Conservation (phyloP, 2,329 filamentous ascomycete genomes). For the Neopestalotiopsis sp. region DNA sequence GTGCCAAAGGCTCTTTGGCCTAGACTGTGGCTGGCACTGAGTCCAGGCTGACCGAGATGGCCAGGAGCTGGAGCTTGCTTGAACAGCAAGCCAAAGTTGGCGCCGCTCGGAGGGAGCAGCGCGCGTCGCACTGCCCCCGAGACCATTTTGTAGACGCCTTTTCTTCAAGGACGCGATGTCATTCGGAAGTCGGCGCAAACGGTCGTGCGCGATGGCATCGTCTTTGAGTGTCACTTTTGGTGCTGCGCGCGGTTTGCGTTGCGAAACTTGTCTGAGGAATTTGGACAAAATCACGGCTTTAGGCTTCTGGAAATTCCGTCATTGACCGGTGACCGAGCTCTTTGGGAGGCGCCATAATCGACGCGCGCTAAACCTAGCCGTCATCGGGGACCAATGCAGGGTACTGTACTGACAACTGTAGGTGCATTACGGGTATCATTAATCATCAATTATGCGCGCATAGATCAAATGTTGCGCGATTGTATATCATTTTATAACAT, state of each 20-base stretch:
- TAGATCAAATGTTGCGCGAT: background rate
- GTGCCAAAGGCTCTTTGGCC: background rate
- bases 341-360: background rate
- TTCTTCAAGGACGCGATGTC: slow-evolving; percentile 28
- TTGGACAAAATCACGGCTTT: background rate
- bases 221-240: slow-evolving; percentile 9
- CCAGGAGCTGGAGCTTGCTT: slow-evolving; percentile 22
- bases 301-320: background rate
- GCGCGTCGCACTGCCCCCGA: slow-evolving; percentile 55
- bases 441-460: background rate
- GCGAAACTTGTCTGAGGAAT: background rate
- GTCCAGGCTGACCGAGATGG: slow-evolving; percentile 16
- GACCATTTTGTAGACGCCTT: slow-evolving; percentile 46
- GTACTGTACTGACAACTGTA: background rate
- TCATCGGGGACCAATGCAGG: background rate
- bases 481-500: no score
- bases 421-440: background rate
- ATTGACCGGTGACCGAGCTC: background rate
- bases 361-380: background rate
- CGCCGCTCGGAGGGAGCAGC: slow-evolving; percentile 53
- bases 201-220: slow-evolving; percentile 26
- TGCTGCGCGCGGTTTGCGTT: background rate
- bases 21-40: background rate
- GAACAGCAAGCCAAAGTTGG: slow-evolving; percentile 34
- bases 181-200: slow-evolving; percentile 18